These are phyloP conservation scores for Sporisorium graminicola DNA, from an alignment of 1,284 basidiomycete genomes.

Conservation along the genomic window DNA sequence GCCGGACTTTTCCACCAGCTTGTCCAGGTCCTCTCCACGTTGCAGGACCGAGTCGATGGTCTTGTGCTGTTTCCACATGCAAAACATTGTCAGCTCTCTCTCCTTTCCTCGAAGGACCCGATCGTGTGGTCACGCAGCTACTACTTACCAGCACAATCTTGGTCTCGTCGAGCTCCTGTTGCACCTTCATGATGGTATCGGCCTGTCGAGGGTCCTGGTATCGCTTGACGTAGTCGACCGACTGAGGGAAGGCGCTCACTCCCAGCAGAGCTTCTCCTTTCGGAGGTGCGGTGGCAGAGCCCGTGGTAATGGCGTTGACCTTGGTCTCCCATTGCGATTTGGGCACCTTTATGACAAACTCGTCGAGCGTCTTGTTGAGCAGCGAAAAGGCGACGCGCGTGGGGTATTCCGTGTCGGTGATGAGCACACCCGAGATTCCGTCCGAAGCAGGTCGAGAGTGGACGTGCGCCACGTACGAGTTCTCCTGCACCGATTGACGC, in stretches of 20 bases:
- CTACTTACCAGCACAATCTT: slow-evolving; percentile 80
- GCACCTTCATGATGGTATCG: slow-evolving; percentile 98
- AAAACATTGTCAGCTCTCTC: background rate
- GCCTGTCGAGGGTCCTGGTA: slow-evolving; percentile 99
- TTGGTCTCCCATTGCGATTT: slow-evolving; percentile 74
- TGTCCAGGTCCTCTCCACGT: slow-evolving; percentile 96
- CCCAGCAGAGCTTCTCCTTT: slow-evolving; percentile 65
- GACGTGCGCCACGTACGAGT: slow-evolving; percentile 92
- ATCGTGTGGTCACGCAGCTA: no score
- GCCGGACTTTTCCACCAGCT: slow-evolving; percentile 93
- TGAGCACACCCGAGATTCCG: slow-evolving; percentile 80
- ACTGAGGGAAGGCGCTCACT: slow-evolving; percentile 72
- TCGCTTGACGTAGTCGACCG: slow-evolving; percentile 85
- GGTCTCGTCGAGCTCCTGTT: slow-evolving; percentile 98
- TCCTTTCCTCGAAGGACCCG: background rate
- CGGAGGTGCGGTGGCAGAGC: slow-evolving; percentile 55
- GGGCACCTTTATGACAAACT: slow-evolving; percentile 85
- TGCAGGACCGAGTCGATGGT: slow-evolving; percentile 98
- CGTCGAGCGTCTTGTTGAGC: slow-evolving; percentile 92
- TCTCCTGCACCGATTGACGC: slow-evolving; percentile 93
- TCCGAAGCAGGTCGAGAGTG: slow-evolving; percentile 74
- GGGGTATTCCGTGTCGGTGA: slow-evolving; percentile 96
- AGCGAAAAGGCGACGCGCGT: slow-evolving; percentile 96
- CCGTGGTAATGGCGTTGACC: slow-evolving; percentile 62
- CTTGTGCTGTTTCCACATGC: slow-evolving; percentile 77